Conservation (phyloP, 2,329 filamentous ascomycete genomes). For the Pseudogymnoascus sp. region DNA sequence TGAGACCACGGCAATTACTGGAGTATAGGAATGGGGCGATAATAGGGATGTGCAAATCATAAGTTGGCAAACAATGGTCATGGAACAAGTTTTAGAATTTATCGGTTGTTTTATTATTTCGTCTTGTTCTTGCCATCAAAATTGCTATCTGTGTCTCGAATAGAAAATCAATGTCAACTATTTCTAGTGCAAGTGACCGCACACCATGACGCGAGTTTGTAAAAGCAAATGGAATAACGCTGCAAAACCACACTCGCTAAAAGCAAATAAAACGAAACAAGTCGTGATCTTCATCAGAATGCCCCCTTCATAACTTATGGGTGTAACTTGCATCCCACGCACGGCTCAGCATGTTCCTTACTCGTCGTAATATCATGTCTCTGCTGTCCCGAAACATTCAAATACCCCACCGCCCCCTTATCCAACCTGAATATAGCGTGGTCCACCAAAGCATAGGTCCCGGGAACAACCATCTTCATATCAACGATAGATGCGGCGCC, state of each 20-base stretch:
- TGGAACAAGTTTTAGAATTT: not conserved
- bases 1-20: not conserved
- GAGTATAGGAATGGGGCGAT: not conserved
- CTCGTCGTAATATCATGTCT: constrained; percentile 25
- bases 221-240: not conserved
- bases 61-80: not conserved
- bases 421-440: constrained; percentile 30
- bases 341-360: constrained; percentile 13
- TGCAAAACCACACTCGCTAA: not conserved
- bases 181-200: not conserved
- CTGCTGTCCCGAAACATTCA: constrained; percentile 27
- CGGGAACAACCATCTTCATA: constrained; percentile 27
- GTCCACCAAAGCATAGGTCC: constrained; percentile 29
- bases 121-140: not conserved
- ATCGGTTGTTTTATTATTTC: not conserved
- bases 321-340: constrained; percentile 8
- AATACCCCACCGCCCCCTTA: constrained; percentile 29
- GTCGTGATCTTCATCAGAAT: not conserved
- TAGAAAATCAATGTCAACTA: not conserved
- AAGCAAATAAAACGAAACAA: not conserved
- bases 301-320: not conserved
- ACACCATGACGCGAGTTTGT: not conserved
- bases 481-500: constrained; percentile 26
- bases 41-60: not conserved
- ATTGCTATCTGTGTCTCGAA: not conserved